Evolutionary conservation across 805 yeast genomes (phyloP), one percentile per base, ranked within the genome.

Genomic region (Ogataea degrootiae): DNA sequence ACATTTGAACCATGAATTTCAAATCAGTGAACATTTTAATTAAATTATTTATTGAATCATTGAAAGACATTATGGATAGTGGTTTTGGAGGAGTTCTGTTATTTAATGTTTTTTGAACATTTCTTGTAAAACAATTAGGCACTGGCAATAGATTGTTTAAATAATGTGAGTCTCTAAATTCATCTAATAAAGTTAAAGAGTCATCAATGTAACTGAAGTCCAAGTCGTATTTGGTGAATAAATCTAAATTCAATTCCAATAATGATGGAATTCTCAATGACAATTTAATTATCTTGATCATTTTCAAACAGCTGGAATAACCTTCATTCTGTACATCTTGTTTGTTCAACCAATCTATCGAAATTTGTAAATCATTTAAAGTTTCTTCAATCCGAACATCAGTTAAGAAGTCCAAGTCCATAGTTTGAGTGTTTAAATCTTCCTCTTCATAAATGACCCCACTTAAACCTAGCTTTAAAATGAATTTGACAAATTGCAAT

Each of bases 371-470:
- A 11, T 61, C 62, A 0, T 40, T 34, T 6, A 57, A 3, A 3
- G 56, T 70, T 46, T n/a, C 49, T 36, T 46, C 43, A 15, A 43
- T 38, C 23, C 39, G 53, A 22, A 50, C 55, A 8, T 39, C 43
- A 7, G 41, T 37, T 70, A 68, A 36, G 74, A 66, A 55, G 50
- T 74, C 71, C 57, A 73, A 71, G 36, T 80, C 82, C 82, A 83
- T 79, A 14, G 73, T 72, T 54, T 83, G 78, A 1, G 85, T 77
- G 47, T 82, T 81, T 33, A 86, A 66, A 64, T 87, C 95, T 59
- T 86, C 94, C 57, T 84, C 94, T 58, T 85, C 89, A 52, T 77
- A 79, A 11, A 85, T 68, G 8, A 80, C 83, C n/a, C 82, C 83
- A 6, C 74, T 68, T 44, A 68, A 68, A 2, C 83, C 80, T 35